These are phyloP conservation scores for Cystoisospora suis DNA, from an alignment of 169 alveolate genomes.

Conservation along the genomic window DNA sequence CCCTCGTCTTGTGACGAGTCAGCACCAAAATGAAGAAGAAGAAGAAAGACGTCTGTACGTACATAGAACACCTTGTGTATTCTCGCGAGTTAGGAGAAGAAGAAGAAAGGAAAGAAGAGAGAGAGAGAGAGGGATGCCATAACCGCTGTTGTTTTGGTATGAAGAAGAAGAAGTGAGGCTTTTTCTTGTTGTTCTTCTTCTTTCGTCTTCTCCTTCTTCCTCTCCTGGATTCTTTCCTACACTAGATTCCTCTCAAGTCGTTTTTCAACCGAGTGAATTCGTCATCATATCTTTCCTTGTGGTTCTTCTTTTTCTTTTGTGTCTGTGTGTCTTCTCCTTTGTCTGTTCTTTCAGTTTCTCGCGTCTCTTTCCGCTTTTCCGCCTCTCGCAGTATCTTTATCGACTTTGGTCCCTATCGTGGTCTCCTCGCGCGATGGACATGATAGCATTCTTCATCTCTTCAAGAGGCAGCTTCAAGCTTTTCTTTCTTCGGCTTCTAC, in stretches of 20 bases:
- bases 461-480: not conserved
- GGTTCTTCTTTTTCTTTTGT: not conserved
- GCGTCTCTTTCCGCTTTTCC: not conserved
- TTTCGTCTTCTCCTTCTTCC: not conserved
- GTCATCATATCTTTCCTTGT: too few species aligned
- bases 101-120: too few species aligned
- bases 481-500: not conserved
- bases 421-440: not conserved
- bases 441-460: not conserved
- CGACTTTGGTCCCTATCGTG: not conserved
- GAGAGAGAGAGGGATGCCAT: too few species aligned
- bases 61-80: too few species aligned
- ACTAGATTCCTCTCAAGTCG: not conserved
- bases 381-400: not conserved
- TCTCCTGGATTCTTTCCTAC: not conserved
- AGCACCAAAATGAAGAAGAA: too few species aligned
- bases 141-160: too few species aligned
- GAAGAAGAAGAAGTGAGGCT: too few species aligned
- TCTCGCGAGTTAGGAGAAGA: too few species aligned
- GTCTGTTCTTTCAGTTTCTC: constrained; percentile 11
- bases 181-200: not conserved
- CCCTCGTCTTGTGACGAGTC: too few species aligned
- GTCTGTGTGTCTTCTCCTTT: not conserved
- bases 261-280: not conserved
- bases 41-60: too few species aligned